Evolutionary conservation across 495 filamentous ascomycete genomes (phyloP).

Genomic region (Penicillium cinerascens): DNA sequence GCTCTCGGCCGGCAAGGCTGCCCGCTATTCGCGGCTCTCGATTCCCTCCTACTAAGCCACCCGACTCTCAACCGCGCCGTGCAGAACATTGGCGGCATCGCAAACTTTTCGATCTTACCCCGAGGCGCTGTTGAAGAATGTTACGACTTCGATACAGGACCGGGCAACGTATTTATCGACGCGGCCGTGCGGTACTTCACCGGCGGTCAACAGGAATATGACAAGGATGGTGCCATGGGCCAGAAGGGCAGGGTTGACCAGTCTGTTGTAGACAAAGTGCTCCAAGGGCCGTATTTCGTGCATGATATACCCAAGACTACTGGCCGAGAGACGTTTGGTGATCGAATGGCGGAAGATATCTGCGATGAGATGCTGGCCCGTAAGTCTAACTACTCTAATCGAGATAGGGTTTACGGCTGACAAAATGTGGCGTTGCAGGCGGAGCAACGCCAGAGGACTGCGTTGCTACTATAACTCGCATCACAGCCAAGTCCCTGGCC

Average conservation of each 20-base stretch:
- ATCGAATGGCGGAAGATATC: slow-evolving; percentile 40
- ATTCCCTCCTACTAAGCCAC: slow-evolving; percentile 43
- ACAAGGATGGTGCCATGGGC: slow-evolving; percentile 38
- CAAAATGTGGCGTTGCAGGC: neutral
- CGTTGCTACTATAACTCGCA: slow-evolving; percentile 50
- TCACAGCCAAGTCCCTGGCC: slow-evolving; percentile 47
- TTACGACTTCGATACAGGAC: slow-evolving; percentile 42
- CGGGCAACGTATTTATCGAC: slow-evolving; percentile 23
- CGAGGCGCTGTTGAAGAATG: slow-evolving; percentile 28
- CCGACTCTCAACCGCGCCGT: slow-evolving; percentile 46
- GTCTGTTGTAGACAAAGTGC: slow-evolving; percentile 42
- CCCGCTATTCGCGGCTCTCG: slow-evolving; percentile 29
- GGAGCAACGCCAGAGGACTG: slow-evolving; percentile 41
- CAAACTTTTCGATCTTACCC: slow-evolving; percentile 42
- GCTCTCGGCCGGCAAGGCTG: slow-evolving; percentile 31
- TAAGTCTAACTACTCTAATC: neutral
- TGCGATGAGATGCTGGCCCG: slow-evolving; percentile 31
- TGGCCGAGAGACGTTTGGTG: slow-evolving; percentile 52
- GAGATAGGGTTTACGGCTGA: neutral
- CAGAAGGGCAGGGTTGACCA: slow-evolving; percentile 40
- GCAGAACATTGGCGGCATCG: slow-evolving; percentile 52
- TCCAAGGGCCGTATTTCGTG: slow-evolving; percentile 37
- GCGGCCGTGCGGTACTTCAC: slow-evolving; percentile 13
- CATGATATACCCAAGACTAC: slow-evolving; percentile 47
- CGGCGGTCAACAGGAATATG: slow-evolving; percentile 10